These are phyloP conservation scores for Begonia peltatifolia DNA, from an alignment of 306 rosid species.

Conservation along the genomic window DNA sequence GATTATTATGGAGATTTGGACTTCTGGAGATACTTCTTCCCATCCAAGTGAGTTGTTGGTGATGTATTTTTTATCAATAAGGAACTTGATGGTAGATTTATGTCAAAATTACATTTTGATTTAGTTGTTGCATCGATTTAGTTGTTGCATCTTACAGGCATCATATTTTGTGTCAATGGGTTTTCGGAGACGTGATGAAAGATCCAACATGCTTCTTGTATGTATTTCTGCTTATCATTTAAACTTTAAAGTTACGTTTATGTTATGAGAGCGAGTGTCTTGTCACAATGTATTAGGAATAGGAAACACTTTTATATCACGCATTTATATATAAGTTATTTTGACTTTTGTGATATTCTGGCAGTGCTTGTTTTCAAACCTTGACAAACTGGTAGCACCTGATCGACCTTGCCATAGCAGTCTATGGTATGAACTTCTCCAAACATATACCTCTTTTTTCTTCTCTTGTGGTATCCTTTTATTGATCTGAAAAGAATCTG, in stretches of 20 bases:
- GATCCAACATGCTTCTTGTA: conserved; percentile 27
- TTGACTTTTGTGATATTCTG: not conserved
- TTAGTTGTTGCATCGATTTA: conserved; percentile 10
- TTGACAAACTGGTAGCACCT: conserved; percentile 22
- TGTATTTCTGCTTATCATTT: conserved; percentile 5
- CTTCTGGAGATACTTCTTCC: conserved; percentile 25
- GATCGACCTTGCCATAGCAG: conserved; percentile 23
- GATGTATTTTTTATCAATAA: too few relatives aligned
- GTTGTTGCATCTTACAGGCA: conserved; percentile 17
- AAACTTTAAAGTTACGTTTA: not conserved
- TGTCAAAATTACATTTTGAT: not conserved
- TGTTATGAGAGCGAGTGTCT: not conserved
- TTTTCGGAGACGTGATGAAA: conserved; percentile 21
- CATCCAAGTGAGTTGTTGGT: conserved; percentile 16
- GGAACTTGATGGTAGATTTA: not conserved
- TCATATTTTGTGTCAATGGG: conserved; percentile 29
- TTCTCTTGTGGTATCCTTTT: too few relatives aligned
- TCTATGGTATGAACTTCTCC: conserved; percentile 17
- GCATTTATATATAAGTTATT: too few relatives aligned
- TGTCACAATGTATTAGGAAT: too few relatives aligned
- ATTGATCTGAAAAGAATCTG: too few relatives aligned
- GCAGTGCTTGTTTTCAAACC: conserved; percentile 22
- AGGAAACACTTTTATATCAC: too few relatives aligned
- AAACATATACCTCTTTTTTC: too few relatives aligned
- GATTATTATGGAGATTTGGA: conserved; percentile 26